Evolutionary conservation across 1,284 basidiomycete species (phyloP).

Genomic region (Vanrija humicola): DNA sequence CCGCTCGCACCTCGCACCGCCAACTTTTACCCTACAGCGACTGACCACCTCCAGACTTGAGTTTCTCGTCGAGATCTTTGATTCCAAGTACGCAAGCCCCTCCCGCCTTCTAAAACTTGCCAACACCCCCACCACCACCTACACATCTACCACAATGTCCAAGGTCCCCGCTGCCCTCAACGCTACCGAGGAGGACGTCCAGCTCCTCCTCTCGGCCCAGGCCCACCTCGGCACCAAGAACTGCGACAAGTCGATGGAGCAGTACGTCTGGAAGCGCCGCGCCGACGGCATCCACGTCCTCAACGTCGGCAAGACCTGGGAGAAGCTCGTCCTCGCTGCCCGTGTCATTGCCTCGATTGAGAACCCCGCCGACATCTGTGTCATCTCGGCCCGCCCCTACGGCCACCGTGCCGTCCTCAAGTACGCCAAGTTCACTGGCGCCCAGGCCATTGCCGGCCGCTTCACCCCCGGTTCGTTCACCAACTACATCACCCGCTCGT

Average conservation of each 20-base stretch:
- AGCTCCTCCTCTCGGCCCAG: conserved; percentile 90
- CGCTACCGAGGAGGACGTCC: conserved; percentile 96
- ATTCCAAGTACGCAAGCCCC: conserved; percentile 47
- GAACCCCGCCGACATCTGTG: conserved; percentile 96
- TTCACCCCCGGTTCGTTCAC: conserved; percentile 99
- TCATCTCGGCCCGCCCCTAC: conserved; percentile 96
- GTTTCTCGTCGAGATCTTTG: conserved; percentile 28
- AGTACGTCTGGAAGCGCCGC: conserved; percentile 97
- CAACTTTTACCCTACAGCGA: background rate
- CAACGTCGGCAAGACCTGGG: conserved; percentile 99
- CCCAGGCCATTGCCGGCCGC: conserved; percentile 96
- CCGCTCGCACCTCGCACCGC: background rate
- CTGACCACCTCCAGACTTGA: background rate
- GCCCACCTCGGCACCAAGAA: conserved; percentile 97
- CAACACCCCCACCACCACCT: conserved; percentile 13
- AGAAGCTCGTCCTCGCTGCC: conserved; percentile 94
- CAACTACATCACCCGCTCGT: conserved; percentile 99
- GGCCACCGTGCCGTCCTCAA: conserved; percentile 99
- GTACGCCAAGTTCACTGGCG: conserved; percentile 95
- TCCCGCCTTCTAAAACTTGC: conserved; percentile 7
- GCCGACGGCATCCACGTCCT: conserved; percentile 93
- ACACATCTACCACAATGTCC: conserved; percentile 33
- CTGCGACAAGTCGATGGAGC: conserved; percentile 97
- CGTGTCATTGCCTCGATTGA: conserved; percentile 92
- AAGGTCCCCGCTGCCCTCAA: conserved; percentile 90